phyloP scores from a whole-genome alignment of 2,329 filamentous ascomycete species.

The Boeremia exigua region DNA sequence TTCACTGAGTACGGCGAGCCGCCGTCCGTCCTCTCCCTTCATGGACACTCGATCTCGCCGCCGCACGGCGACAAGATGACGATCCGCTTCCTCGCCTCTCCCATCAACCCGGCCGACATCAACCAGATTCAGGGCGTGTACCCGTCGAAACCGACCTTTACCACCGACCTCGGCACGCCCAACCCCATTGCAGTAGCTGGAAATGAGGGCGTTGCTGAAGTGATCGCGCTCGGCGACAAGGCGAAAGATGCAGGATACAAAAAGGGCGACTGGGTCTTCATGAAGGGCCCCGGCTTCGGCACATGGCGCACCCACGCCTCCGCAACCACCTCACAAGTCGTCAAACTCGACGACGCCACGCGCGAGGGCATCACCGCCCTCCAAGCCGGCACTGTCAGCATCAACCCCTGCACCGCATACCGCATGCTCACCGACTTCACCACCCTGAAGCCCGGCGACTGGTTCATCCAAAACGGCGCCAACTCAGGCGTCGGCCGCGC shows the following conservation, averaged over 20 bases:
- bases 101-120: slow-evolving; percentile 96
- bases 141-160: slow-evolving; percentile 81
- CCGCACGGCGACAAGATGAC: slow-evolving; percentile 74
- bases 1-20: slow-evolving; percentile 79
- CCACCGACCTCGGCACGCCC: slow-evolving; percentile 75
- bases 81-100: slow-evolving; percentile 84
- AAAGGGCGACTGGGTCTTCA: slow-evolving; percentile 93
- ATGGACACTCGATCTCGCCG: slow-evolving; percentile 78
- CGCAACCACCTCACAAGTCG: slow-evolving; percentile 64
- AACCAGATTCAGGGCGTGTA: slow-evolving; percentile 98
- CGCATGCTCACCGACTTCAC: slow-evolving; percentile 87
- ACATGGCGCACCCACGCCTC: slow-evolving; percentile 95
- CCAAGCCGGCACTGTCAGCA: slow-evolving; percentile 85
- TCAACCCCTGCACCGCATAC: slow-evolving; percentile 95
- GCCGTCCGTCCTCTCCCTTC: slow-evolving; percentile 70
- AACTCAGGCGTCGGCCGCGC: slow-evolving; percentile 92
- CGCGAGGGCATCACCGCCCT: slow-evolving; percentile 72
- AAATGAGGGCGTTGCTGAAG: slow-evolving; percentile 93
- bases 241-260: slow-evolving; percentile 62
- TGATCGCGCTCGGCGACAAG: slow-evolving; percentile 71
- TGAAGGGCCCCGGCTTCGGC: slow-evolving; percentile 80
- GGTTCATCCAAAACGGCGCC: slow-evolving; percentile 97
- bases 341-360: slow-evolving; percentile 73
- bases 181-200: slow-evolving; percentile 79
- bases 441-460: slow-evolving; percentile 73